A percentile compares a stretch with the other conserved stretches of the same genome.
Evolutionary conservation across 2,329 filamentous ascomycete genomes (phyloP).

Genomic region (Coniochaeta hoffmannii): DNA sequence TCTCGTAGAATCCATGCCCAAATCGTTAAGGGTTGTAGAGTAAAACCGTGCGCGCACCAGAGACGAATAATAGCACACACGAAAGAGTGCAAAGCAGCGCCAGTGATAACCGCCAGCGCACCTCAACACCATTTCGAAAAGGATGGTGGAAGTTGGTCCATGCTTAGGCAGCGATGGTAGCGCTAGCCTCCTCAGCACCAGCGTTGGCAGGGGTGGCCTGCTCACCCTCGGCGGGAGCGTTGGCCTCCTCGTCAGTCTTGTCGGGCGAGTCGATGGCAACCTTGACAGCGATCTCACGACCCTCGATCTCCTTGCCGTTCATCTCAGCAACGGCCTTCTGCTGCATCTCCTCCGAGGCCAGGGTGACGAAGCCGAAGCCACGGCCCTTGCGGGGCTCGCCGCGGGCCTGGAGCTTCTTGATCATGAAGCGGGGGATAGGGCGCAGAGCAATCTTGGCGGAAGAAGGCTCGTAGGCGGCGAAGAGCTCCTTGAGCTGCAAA

Average conservation of each 20-base stretch:
- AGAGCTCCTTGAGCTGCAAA: constrained; percentile 88
- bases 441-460: constrained; percentile 98
- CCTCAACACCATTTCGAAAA: neutral
- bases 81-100: neutral
- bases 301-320: constrained; percentile 99
- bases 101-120: neutral
- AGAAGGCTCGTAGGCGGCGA: constrained; percentile 82
- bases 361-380: constrained; percentile 96
- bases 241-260: constrained; percentile 85
- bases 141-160: neutral
- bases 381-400: constrained; percentile 98
- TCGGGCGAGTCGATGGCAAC: constrained; percentile 98
- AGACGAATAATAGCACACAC: neutral
- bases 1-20: constrained; percentile 20
- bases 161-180: constrained; percentile 21
- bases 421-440: constrained; percentile 98
- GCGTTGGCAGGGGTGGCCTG: constrained; percentile 30
- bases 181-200: constrained; percentile 13
- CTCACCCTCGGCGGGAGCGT: constrained; percentile 35
- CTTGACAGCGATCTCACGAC: constrained; percentile 99
- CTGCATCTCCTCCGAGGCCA: constrained; percentile 91
- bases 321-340: constrained; percentile 96
- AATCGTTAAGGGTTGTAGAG: constrained; percentile 10
- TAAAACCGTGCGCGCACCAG: neutral
- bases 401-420: constrained; percentile 98